Base-by-base conservation (phyloP, 139 green algal genomes). In the Tetradesmus obliquus region DNA sequence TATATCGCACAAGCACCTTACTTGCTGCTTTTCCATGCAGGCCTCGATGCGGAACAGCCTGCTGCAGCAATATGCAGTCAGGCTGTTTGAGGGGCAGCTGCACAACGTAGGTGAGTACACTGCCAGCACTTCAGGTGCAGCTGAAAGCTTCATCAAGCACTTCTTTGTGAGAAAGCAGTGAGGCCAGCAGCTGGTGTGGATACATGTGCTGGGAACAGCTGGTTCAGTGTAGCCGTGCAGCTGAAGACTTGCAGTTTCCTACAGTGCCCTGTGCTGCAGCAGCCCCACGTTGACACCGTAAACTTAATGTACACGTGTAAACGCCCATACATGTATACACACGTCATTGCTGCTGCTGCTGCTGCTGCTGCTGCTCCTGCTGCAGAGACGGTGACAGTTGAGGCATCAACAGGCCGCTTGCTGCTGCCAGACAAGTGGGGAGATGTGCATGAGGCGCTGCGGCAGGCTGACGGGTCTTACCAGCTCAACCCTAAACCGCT, bases 401-500 rank as follows among this genome's bases (percentile, higher is more conserved):
- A 88, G 13, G 3, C 24, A 0, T 12, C 57, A 5, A 88, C 57
- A 4, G 84, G 84, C 84, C 57, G 84, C 24, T 58, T 88, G 58
- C 84, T 88, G 84, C 84, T 88, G 10, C 84, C 84, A 19, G 84
- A 88, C 58, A 88, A 88, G 24, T 79, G 57, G 84, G 84, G 84
- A 24, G 84, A 79, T 9, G 55, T 88, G 15, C 58, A 88, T 79
- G 57, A 79, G 57, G 84, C 84, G 12, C 58, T 58, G n/a, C 57
- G 3, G 1, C n/a, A 5, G 84, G 4, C n/a, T 5, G 69, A 79
- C 57, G 84, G 57, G 0, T 79, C n/a, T 3, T 90, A 90, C 32
- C 9, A 3, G 12, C 53, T 90, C 1, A 83, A 90, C 66, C 86
- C 66, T 19, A 58, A 53, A 45, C 86, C 86, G 15, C 45, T 90